phyloP scores from a whole-genome alignment of 2,329 filamentous ascomycete species.

The Diaporthe humulicola region DNA sequence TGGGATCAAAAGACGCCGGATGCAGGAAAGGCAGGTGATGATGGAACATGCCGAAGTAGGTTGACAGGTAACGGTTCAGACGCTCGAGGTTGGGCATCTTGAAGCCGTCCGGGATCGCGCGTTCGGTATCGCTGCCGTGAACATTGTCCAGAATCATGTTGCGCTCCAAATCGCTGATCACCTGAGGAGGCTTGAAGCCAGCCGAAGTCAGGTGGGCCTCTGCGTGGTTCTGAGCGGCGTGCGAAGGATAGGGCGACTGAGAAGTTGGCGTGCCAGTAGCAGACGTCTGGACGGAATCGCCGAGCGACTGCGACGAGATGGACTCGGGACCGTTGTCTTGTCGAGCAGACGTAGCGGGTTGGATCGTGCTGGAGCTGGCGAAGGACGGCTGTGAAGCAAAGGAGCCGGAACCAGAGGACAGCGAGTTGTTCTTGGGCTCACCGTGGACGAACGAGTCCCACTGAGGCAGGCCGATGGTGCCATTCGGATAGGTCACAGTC shows the following conservation, averaged over 20 bases:
- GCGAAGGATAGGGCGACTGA: conserved; percentile 78
- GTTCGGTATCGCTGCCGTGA: conserved; percentile 82
- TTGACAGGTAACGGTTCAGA: conserved; percentile 92
- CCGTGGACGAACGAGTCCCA: conserved; percentile 90
- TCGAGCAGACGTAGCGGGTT: conserved; percentile 56
- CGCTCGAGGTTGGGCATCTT: conserved; percentile 84
- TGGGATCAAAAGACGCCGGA: conserved; percentile 88
- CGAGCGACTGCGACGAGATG: conserved; percentile 69
- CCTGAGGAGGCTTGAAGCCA: conserved; percentile 80
- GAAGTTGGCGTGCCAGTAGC: conserved; percentile 79
- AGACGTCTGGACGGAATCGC: conserved; percentile 77
- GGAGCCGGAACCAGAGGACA: conserved; percentile 74
- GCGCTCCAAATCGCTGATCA: conserved; percentile 87
- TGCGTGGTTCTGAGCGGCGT: conserved; percentile 77
- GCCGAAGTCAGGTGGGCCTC: conserved; percentile 79
- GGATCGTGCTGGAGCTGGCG: conserved; percentile 67
- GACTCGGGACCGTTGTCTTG: conserved; percentile 75
- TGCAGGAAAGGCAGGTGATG: conserved; percentile 97
- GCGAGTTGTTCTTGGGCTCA: conserved; percentile 82
- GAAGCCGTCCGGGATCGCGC: conserved; percentile 89
- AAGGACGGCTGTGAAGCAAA: conserved; percentile 78
- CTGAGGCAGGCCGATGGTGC: conserved; percentile 84
- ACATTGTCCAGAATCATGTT: conserved; percentile 89
- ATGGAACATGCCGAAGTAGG: conserved; percentile 97
- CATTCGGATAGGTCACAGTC: conserved; percentile 80